A percentile compares a stretch with the other conserved stretches of the same genome.
phyloP scores from a whole-genome alignment of 176 grass and related monocot species.

The Neostapfia colusana region DNA sequence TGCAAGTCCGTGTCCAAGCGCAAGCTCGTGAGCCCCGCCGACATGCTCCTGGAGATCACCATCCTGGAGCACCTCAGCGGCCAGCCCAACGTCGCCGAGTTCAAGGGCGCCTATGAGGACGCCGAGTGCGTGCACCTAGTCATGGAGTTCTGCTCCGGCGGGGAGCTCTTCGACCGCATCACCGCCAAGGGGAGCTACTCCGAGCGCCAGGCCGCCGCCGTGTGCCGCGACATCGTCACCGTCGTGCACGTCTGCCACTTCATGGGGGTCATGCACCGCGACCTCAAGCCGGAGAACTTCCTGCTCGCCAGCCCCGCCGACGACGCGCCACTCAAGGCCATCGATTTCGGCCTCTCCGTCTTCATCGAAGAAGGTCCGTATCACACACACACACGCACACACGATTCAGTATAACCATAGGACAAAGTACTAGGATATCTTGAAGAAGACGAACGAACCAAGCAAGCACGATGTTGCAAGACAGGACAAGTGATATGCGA shows the following conservation, averaged over 20 bases:
- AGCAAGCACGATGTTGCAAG: not conserved
- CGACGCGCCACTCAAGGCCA: constrained; percentile 76
- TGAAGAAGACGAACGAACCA: not conserved
- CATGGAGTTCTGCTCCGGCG: constrained; percentile 91
- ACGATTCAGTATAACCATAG: too few relatives aligned
- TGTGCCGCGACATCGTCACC: constrained; percentile 63
- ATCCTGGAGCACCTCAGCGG: constrained; percentile 94
- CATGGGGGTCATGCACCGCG: constrained; percentile 90
- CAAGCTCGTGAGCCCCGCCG: constrained; percentile 65
- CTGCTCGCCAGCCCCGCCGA: constrained; percentile 55
- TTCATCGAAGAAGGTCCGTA: constrained; percentile 86
- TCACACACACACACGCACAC: too few relatives aligned
- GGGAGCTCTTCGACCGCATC: constrained; percentile 93
- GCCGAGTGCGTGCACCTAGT: constrained; percentile 60
- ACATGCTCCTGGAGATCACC: constrained; percentile 80
- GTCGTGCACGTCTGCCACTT: constrained; percentile 89
- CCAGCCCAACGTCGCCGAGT: constrained; percentile 81
- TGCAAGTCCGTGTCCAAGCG: constrained; percentile 93
- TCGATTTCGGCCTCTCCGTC: constrained; percentile 79
- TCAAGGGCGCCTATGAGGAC: constrained; percentile 89
- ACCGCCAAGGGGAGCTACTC: constrained; percentile 60
- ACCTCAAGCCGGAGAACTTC: constrained; percentile 96
- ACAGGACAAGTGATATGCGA: not conserved
- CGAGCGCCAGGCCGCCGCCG: constrained; percentile 64
- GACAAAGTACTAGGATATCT: too few relatives aligned